Base-by-base conservation (phyloP, 345 rosid genomes). In the Linum usitatissimum region DNA sequence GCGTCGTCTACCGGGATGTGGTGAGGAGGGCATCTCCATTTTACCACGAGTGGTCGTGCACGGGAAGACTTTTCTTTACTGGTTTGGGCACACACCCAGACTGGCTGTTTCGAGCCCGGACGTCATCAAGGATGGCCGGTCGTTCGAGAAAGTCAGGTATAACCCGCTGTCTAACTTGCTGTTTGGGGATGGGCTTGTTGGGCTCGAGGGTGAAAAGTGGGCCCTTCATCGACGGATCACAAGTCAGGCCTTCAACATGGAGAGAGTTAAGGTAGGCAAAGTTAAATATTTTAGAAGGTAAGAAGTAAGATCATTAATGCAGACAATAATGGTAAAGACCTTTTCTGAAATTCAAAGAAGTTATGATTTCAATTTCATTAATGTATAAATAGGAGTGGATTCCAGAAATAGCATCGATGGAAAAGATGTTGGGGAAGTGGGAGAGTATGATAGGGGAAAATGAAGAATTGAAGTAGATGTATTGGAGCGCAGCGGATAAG, bases 391-490 rank as follows among this genome's bases (percentile, higher is more conserved):
- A n/a, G 64, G 55, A 28, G 14, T 62, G 64, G 55, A 30, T 62
- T 14, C 53, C 55, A 15, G 34, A 62, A n/a, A 62, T 62, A 15
- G 64, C 12, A 48, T 53, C 34, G 45, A 53, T 2, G 30, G 31
- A 15, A 45, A 62, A 23, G 45, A 23, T 62, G 64, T 5, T 62
- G 30, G 18, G 19, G 34, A 42, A 48, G 3, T 62, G 64, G 64
- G 64, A 62, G 42, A 54, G 19, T 15, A 62, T 10, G 17, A 30
- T n/a, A 62, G 65, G 56, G 5, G 65, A 54, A 49, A 48, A 30
- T 21, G 65, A 62, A n/a, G 57, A 62, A 10, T 62, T 62, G 65
- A 62, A 56, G 14, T 62, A 2, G 65, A 62, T 7, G 55, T 62
- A n/a, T n/a, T n/a, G n/a, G n/a, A n/a, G n/a, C n/a, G n/a, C n/a